phyloP scores from a whole-genome alignment of 2,329 filamentous ascomycete genomes.

The Calonectria leucothoes region DNA sequence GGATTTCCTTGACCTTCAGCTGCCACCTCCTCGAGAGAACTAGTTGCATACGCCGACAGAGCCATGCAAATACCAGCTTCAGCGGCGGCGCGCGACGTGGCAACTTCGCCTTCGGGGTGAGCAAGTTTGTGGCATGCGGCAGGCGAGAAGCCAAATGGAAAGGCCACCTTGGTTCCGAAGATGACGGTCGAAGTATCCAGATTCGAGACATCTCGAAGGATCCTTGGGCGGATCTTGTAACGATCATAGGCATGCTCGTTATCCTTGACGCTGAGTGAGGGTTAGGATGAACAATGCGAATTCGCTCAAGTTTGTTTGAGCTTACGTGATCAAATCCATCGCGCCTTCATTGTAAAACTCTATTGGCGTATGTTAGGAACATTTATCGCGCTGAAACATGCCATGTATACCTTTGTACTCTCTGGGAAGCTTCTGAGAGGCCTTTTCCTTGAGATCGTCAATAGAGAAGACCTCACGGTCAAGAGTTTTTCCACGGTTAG shows the following conservation, averaged over 20 bases:
- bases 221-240: constrained; percentile 3
- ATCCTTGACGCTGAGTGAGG: neutral
- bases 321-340: constrained; percentile 13
- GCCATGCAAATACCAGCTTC: constrained; percentile 51
- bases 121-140: constrained; percentile 65
- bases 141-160: constrained; percentile 66
- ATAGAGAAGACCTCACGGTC: constrained; percentile 11
- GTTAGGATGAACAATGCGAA: neutral
- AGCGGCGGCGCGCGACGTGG: constrained; percentile 57
- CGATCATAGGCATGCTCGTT: neutral
- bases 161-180: constrained; percentile 16
- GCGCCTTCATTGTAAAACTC: constrained; percentile 12
- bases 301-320: too few species aligned
- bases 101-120: constrained; percentile 59
- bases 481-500: neutral
- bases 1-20: constrained; percentile 52
- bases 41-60: constrained; percentile 25
- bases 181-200: neutral
- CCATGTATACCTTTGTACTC: neutral
- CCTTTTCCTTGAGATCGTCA: constrained; percentile 3
- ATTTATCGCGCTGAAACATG: too few species aligned
- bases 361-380: neutral
- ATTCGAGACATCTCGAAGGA: neutral
- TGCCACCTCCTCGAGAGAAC: constrained; percentile 54
- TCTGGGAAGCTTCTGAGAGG: neutral